Evolutionary conservation across 495 filamentous ascomycete genomes (phyloP).

Genomic region (Aspergillus saccharolyticus): DNA sequence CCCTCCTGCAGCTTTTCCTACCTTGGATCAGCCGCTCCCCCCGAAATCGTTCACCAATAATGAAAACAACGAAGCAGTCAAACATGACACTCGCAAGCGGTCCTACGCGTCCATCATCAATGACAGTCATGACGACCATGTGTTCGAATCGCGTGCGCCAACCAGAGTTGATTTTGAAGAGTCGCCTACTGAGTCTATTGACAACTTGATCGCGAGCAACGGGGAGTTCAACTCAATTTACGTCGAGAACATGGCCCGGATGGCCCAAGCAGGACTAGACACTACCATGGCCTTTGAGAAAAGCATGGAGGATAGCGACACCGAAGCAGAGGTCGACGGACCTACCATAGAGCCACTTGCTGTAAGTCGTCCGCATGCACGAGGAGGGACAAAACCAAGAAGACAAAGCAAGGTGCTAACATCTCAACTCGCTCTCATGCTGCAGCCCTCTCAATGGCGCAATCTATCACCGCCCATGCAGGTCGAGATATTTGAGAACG

Average conservation of each 20-base stretch:
- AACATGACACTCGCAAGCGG: neutral
- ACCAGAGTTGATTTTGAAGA: slow-evolving; percentile 11
- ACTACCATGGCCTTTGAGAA: slow-evolving; percentile 1
- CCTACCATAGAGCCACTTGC: neutral
- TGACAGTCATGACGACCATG: neutral
- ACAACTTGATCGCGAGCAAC: slow-evolving; percentile 33
- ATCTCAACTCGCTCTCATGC: neutral
- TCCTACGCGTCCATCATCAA: neutral
- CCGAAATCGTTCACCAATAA: neutral
- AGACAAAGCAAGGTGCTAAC: neutral
- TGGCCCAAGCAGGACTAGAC: slow-evolving; percentile 13
- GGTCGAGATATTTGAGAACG: slow-evolving; percentile 33
- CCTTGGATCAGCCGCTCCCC: slow-evolving; percentile 21
- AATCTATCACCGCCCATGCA: slow-evolving; percentile 31
- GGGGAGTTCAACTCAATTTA: slow-evolving; percentile 32
- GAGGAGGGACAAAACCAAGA: neutral
- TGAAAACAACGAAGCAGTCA: neutral
- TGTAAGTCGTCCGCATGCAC: slow-evolving; percentile 9
- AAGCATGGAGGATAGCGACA: slow-evolving; percentile 24
- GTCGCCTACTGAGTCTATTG: slow-evolving; percentile 16
- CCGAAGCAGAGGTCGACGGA: slow-evolving; percentile 8
- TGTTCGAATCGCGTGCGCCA: neutral
- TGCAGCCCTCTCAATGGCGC: slow-evolving; percentile 26
- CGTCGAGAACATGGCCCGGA: slow-evolving; percentile 30
- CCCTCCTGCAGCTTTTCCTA: slow-evolving; percentile 42